A percentile compares a stretch with the other conserved stretches of the same genome.
Evolutionary conservation across 805 yeast species (phyloP).

Genomic region (Metschnikowia similis): DNA sequence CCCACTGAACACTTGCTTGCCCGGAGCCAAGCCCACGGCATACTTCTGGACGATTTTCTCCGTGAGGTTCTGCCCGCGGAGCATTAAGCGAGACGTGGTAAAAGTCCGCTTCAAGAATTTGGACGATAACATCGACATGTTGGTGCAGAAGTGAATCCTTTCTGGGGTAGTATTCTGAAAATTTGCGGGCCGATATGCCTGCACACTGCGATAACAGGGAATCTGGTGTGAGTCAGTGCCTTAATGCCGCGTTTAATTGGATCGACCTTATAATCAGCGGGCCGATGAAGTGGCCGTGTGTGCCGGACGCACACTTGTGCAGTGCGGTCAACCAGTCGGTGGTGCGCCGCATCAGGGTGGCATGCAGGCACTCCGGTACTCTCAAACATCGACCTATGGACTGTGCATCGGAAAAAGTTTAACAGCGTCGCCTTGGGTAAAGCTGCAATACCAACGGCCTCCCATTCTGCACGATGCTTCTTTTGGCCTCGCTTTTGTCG

Average conservation of each 20-base stretch:
- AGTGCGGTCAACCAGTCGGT: background rate
- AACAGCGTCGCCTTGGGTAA: background rate
- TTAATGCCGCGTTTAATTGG: conserved; percentile 17
- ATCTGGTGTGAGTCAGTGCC: conserved; percentile 19
- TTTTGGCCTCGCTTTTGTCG: conserved; percentile 33
- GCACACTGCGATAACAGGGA: conserved; percentile 15
- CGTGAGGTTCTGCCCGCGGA: conserved; percentile 74
- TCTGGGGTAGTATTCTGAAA: conserved; percentile 1
- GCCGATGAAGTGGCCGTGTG: background rate
- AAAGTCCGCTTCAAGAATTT: conserved; percentile 9
- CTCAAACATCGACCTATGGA: background rate
- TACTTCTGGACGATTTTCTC: conserved; percentile 94
- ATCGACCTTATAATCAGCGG: background rate
- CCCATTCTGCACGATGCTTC: background rate
- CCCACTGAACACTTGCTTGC: conserved; percentile 76
- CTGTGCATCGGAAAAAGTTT: background rate
- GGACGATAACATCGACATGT: conserved; percentile 10
- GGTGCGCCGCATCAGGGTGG: background rate
- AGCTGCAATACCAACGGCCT: background rate
- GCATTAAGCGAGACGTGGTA: conserved; percentile 15
- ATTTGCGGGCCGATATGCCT: conserved; percentile 8
- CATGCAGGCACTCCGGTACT: background rate
- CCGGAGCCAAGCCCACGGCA: conserved; percentile 79
- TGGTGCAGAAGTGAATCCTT: background rate
- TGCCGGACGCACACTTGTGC: background rate